phyloP scores from a whole-genome alignment of 352 stramenopile species.

The Lagenidium giganteum region DNA sequence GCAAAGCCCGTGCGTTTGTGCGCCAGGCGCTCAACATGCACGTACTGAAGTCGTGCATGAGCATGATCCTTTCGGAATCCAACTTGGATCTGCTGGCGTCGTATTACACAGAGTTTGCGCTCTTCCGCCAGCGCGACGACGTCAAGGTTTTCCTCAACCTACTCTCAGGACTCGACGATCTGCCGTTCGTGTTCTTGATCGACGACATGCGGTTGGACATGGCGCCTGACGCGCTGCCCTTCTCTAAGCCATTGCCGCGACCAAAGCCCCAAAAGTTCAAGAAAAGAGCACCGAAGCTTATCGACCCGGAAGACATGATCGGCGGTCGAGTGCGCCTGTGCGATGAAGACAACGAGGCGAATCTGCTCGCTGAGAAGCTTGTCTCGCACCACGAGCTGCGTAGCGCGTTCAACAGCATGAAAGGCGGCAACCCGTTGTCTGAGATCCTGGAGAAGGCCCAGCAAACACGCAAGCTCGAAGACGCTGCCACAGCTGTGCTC shows the following conservation, averaged over 20 bases:
- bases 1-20: slow-evolving; percentile 59
- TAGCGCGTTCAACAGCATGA: slow-evolving; percentile 47
- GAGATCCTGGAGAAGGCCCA: slow-evolving; percentile 42
- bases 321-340: slow-evolving; percentile 53
- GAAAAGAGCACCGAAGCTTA: slow-evolving; percentile 46
- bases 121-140: slow-evolving; percentile 68
- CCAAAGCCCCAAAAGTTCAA: slow-evolving; percentile 34
- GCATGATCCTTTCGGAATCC: slow-evolving; percentile 44
- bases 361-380: slow-evolving; percentile 52
- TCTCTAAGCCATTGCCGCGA: slow-evolving; percentile 42
- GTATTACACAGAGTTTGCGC: slow-evolving; percentile 66
- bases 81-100: slow-evolving; percentile 64
- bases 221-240: slow-evolving; percentile 47
- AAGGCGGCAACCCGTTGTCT: slow-evolving; percentile 56
- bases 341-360: slow-evolving; percentile 40
- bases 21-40: slow-evolving; percentile 71
- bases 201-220: slow-evolving; percentile 56
- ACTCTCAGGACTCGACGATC: slow-evolving; percentile 39
- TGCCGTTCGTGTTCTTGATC: slow-evolving; percentile 61
- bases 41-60: slow-evolving; percentile 47
- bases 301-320: slow-evolving; percentile 72
- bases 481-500: slow-evolving; percentile 49
- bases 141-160: slow-evolving; percentile 59
- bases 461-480: slow-evolving; percentile 48
- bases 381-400: slow-evolving; percentile 59